Conservation (phyloP, 148 eudicot genomes). For the Pharnaceum exiguum region DNA sequence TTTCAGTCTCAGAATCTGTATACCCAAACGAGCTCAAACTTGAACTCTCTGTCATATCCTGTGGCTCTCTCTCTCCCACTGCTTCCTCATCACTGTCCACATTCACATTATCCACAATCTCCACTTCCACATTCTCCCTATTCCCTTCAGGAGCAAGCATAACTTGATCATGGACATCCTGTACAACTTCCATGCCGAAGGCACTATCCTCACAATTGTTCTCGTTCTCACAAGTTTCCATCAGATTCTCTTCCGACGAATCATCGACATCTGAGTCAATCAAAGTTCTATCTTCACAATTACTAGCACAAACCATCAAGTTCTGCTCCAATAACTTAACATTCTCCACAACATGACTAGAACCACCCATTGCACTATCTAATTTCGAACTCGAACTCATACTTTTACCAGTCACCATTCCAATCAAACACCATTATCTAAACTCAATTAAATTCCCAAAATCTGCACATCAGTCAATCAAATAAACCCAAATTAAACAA, state of each 20-base stretch:
- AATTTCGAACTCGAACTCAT: slow-evolving; percentile 29
- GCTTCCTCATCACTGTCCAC: slow-evolving; percentile 23
- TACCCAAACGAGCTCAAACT: slow-evolving; percentile 54
- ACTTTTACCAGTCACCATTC: slow-evolving; percentile 46
- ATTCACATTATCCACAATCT: slow-evolving; percentile 27
- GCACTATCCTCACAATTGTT: slow-evolving; percentile 29
- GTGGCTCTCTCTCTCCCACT: slow-evolving; percentile 18
- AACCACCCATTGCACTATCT: slow-evolving; percentile 27
- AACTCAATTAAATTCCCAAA: background rate
- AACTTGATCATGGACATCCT: slow-evolving; percentile 11
- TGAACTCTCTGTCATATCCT: slow-evolving; percentile 61
- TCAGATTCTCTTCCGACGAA: slow-evolving; percentile 23
- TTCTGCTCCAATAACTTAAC: slow-evolving; percentile 29
- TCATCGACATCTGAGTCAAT: slow-evolving; percentile 6
- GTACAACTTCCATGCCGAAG: slow-evolving; percentile 24
- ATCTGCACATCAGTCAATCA: slow-evolving; percentile 2
- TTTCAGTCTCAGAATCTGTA: slow-evolving; percentile 34
- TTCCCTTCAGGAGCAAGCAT: slow-evolving; percentile 3
- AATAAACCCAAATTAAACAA: too few relatives aligned
- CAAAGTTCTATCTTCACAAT: slow-evolving; percentile 27
- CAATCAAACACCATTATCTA: background rate
- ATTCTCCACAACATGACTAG: slow-evolving; percentile 26
- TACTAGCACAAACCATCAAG: slow-evolving; percentile 32
- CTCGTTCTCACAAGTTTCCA: slow-evolving; percentile 20
- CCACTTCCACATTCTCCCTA: slow-evolving; percentile 29